Percentiles rank a stretch among this genome's conserved stretches.
These are phyloP conservation scores for Penicillium parvum DNA, from an alignment of 495 filamentous ascomycete species.

Conservation along the genomic window DNA sequence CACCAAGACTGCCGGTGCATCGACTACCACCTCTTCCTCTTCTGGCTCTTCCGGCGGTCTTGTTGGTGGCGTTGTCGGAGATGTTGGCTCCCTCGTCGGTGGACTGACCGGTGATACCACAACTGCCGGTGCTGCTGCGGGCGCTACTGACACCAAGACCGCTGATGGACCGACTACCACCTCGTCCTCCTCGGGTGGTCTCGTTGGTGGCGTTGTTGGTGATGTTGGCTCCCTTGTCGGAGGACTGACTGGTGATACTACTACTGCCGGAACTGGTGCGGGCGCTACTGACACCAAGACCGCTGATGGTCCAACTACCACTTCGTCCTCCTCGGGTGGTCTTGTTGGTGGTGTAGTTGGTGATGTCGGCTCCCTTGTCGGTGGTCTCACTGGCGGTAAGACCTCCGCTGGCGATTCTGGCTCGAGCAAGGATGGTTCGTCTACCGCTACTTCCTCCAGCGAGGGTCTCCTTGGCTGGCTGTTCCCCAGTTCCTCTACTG, in stretches of 20 bases:
- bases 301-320: not conserved
- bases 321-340: not conserved
- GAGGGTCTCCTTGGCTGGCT: no score
- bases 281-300: not conserved
- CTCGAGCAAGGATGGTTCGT: no score
- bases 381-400: not conserved
- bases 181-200: constrained; percentile 1
- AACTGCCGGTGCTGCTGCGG: not conserved
- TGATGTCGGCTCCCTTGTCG: not conserved
- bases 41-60: not conserved
- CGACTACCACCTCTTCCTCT: not conserved
- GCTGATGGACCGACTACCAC: constrained; percentile 1
- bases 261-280: no score
- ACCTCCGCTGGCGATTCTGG: no score
- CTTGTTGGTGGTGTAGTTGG: not conserved
- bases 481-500: constrained; percentile 2
- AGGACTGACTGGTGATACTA: no score
- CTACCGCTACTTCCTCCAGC: not conserved
- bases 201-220: not conserved
- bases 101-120: constrained; percentile 1
- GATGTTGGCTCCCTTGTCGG: not conserved
- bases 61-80: not conserved
- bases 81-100: not conserved
- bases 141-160: not conserved
- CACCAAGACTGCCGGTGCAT: not conserved